Evolutionary conservation across 164 flowering plant genomes (phyloP), one percentile per base, ranked within the genome.

Genomic region (Nelumbo lutea): DNA sequence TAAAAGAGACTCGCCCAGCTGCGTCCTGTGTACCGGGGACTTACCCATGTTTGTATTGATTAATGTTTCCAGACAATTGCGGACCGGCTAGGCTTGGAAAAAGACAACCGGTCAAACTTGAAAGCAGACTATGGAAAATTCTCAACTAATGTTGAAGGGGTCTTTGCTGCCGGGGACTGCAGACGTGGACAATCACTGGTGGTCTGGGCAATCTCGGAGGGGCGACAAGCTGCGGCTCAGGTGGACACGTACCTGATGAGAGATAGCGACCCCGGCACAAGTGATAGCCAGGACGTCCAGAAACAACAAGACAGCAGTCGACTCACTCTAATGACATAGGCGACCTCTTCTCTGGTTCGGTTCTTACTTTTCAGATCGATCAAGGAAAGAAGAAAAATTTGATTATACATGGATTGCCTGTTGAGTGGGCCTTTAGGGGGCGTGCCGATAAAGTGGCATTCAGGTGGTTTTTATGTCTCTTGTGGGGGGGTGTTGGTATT

Each of bases 91-190:
- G 94, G 93, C 0, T 27, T 96, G 80, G 98, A 96, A 66, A 60
- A 65, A 48, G 99, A 96, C 84, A 81, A 83, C 63, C 71, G 97
- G 39, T 88, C 98, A 40, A 96, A 92, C 81, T 82, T 83, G 78
- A 92, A 90, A 82, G 99, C 99, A 0, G 98, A 90, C 6, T 93
- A 92, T 74, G 98, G 99, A 0, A 87, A 87, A 1, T 96, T 90
- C 75, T 79, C 93, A 6, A 96, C 97, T 51, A 92, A 44, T 52
- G 88, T 85, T 7, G 93, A 90, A 3, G 97, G 99, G 0, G 84
- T 95, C 0, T 95, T 95, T 85, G 99, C 96, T 1, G 98, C 99
- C 10, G 99, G 99, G 11, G 99, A 95, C 69, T 95, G 99, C 68
- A 76, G 99, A 61, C 84, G 99, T 1, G 98, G 99, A 3, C 99